phyloP scores from a whole-genome alignment of 768 basidiomycete genomes.

The Trichaptum fuscoviolaceum region DNA sequence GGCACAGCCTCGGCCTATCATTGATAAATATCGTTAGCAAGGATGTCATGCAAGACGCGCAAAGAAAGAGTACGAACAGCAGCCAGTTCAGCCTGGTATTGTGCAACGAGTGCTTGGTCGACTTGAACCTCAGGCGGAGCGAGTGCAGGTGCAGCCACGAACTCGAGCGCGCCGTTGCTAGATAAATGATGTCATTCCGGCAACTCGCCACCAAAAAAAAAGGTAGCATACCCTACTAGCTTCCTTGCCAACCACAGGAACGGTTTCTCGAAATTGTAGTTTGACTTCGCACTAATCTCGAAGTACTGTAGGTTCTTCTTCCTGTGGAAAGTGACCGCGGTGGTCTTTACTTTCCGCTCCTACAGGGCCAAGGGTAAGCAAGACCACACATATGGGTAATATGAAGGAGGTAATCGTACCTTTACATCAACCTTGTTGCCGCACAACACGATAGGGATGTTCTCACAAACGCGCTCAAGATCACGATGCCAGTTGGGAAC shows the following conservation, averaged over 20 bases:
- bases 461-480: slow-evolving; percentile 98
- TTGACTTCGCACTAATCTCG: slow-evolving; percentile 99
- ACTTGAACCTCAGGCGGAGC: slow-evolving; percentile 90
- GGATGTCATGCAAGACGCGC: slow-evolving; percentile 11
- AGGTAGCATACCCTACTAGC: slow-evolving; percentile 77
- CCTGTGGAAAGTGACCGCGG: slow-evolving; percentile 97
- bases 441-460: slow-evolving; percentile 98
- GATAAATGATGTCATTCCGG: neutral
- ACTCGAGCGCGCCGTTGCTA: slow-evolving; percentile 85
- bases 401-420: slow-evolving; percentile 41
- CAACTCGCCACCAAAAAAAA: neutral
- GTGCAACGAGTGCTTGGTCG: slow-evolving; percentile 69
- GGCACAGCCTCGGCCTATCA: slow-evolving; percentile 81
- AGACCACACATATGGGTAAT: slow-evolving; percentile 8
- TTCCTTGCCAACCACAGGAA: slow-evolving; percentile 99
- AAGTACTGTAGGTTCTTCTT: slow-evolving; percentile 99
- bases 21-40: slow-evolving; percentile 4
- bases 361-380: slow-evolving; percentile 26
- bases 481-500: slow-evolving; percentile 99
- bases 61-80: slow-evolving; percentile 36
- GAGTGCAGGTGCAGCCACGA: slow-evolving; percentile 94
- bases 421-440: slow-evolving; percentile 99
- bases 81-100: slow-evolving; percentile 75
- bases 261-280: slow-evolving; percentile 99
- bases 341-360: slow-evolving; percentile 99